These are phyloP conservation scores for Flaveria ramosissima DNA, from an alignment of 129 eudicot genomes.

Conservation along the genomic window DNA sequence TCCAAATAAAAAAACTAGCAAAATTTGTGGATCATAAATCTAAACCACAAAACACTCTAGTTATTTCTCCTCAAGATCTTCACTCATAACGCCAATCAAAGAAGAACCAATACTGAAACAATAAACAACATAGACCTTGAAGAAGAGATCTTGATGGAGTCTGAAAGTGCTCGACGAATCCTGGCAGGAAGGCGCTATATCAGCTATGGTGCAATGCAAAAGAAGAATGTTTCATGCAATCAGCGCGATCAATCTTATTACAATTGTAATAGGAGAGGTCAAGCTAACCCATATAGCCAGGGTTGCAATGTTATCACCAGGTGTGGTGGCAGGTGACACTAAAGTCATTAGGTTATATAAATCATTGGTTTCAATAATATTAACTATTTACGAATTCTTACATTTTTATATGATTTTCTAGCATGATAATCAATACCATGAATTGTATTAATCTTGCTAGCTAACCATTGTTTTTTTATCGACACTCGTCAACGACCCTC, in stretches of 20 bases:
- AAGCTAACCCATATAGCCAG: conserved; percentile 47
- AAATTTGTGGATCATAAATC: conserved; percentile 16
- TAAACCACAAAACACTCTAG: conserved; percentile 22
- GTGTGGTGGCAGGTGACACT: conserved; percentile 38
- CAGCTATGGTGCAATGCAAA: conserved; percentile 48
- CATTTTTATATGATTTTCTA: neutral
- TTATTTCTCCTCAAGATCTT: conserved; percentile 28
- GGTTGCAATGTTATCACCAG: conserved; percentile 47
- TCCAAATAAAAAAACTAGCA: neutral
- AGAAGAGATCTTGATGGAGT: conserved; percentile 32
- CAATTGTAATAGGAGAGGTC: conserved; percentile 30
- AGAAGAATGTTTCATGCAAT: conserved; percentile 45
- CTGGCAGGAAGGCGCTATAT: conserved; percentile 36
- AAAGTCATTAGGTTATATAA: neutral
- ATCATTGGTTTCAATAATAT: conserved; percentile 6
- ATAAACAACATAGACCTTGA: conserved; percentile 24
- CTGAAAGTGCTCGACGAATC: conserved; percentile 27
- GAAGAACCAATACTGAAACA: neutral
- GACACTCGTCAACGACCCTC: no score
- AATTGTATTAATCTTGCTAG: no score
- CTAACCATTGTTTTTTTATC: no score
- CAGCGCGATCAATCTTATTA: conserved; percentile 50
- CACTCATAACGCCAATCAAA: neutral
- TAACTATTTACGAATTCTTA: neutral
- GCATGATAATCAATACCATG: neutral